Evolutionary conservation across 345 rosid genomes (phyloP).

Genomic region (Salix dunnii): DNA sequence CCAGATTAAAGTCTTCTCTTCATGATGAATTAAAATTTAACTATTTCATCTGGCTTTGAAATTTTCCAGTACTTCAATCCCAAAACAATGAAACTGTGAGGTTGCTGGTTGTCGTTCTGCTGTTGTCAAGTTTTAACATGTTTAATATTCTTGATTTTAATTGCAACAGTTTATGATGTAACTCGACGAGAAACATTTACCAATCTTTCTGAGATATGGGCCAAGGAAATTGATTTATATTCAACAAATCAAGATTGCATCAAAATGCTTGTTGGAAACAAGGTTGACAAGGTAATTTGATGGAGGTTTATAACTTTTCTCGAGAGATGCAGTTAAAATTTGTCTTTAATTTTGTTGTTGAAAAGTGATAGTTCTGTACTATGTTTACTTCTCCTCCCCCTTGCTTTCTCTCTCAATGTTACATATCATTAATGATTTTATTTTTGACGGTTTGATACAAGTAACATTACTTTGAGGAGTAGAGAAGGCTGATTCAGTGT

Average conservation of each 20-base stretch:
- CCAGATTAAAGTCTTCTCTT: background rate
- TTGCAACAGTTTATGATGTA: conserved; percentile 72
- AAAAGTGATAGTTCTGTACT: background rate
- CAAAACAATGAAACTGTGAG: background rate
- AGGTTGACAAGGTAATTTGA: conserved; percentile 72
- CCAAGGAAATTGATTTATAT: conserved; percentile 88
- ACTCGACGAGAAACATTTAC: conserved; percentile 91
- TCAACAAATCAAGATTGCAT: conserved; percentile 89
- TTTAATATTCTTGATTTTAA: background rate
- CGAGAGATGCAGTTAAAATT: background rate
- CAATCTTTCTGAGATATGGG: conserved; percentile 86
- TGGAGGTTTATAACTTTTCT: background rate
- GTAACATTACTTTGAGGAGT: background rate
- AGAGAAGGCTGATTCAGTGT: background rate
- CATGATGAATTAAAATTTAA: background rate
- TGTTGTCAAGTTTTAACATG: background rate
- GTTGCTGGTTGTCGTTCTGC: background rate
- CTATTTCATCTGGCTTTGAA: background rate
- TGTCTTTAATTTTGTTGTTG: background rate
- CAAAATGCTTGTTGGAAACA: conserved; percentile 97
- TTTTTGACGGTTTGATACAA: background rate
- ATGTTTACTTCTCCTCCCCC: background rate
- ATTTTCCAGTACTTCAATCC: background rate
- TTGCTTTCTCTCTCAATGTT: background rate
- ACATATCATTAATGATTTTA: background rate